Percentiles rank a stretch among this genome's conserved stretches.
Conservation (phyloP, 164 flowering plant genomes). For the Umbilicus rupestris region DNA sequence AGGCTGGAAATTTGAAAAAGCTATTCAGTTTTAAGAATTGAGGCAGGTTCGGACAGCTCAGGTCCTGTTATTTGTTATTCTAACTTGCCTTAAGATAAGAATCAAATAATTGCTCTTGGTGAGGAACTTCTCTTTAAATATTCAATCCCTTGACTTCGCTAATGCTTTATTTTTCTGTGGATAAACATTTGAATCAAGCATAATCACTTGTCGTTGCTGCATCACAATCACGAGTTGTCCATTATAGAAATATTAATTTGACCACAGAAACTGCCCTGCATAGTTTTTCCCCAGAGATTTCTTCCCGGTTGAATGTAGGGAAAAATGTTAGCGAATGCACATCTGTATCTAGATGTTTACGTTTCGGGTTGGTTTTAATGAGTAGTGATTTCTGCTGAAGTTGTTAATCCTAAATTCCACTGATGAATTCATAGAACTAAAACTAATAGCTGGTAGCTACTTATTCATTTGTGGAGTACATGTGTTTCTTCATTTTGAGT, state of each 20-base stretch:
- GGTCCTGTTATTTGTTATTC: too few species aligned
- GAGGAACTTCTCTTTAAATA: too few species aligned
- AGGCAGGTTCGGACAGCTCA: too few species aligned
- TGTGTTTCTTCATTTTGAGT: neutral
- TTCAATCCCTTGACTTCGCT: neutral
- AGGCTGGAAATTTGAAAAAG: neutral
- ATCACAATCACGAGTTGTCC: neutral
- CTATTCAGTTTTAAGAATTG: neutral
- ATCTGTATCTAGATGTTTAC: neutral
- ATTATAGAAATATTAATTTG: neutral
- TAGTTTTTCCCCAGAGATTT: neutral
- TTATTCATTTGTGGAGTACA: neutral
- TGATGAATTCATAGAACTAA: neutral
- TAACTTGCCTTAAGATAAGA: too few species aligned
- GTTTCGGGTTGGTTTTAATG: neutral
- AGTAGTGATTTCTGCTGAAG: neutral
- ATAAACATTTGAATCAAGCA: neutral
- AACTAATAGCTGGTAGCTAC: neutral
- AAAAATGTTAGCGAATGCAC: neutral
- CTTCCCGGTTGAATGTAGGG: neutral
- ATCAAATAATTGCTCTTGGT: too few species aligned
- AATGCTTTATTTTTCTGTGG: neutral
- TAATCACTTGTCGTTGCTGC: neutral
- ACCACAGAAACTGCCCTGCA: neutral
- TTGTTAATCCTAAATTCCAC: neutral